Conservation (phyloP, 208 protist species). For the Trypanosoma brucei region DNA sequence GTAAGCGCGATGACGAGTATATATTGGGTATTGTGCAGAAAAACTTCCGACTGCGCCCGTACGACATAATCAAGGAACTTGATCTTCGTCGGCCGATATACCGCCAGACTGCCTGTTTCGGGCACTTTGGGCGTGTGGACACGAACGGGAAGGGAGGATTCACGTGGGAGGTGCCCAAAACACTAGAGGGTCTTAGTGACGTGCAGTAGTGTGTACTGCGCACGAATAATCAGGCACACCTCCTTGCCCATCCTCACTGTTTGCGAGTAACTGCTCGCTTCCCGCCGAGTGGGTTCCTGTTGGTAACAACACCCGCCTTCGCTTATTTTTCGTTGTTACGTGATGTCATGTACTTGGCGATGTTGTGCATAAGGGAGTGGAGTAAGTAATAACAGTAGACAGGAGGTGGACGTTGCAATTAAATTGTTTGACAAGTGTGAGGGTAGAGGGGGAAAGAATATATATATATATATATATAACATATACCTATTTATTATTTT, state of each 20-base stretch:
- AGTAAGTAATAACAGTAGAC: too few species aligned
- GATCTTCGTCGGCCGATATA: slow-evolving; percentile 2
- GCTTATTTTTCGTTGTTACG: background rate
- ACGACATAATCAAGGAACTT: slow-evolving; percentile 8
- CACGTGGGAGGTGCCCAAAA: slow-evolving; percentile 38
- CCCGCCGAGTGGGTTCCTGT: background rate
- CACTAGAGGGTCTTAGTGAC: background rate
- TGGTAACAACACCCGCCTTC: background rate
- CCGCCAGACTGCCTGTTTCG: slow-evolving; percentile 1
- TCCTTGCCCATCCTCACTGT: background rate
- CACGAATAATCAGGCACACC: background rate
- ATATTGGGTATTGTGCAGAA: background rate
- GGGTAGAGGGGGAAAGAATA: too few species aligned
- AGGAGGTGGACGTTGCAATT: too few species aligned
- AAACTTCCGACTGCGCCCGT: slow-evolving; percentile 7
- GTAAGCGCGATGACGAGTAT: slow-evolving; percentile 1
- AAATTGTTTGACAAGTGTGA: too few species aligned
- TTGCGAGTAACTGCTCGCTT: background rate
- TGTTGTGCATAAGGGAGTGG: too few species aligned
- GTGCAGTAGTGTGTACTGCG: background rate
- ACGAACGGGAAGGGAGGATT: slow-evolving; percentile 3
- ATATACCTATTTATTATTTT: too few species aligned
- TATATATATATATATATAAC: too few species aligned
- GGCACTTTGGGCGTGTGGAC: slow-evolving; percentile 4
- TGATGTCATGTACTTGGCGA: background rate